Base-by-base conservation (phyloP, 2,329 filamentous ascomycete genomes). In the Neofusicoccum cordaticola region DNA sequence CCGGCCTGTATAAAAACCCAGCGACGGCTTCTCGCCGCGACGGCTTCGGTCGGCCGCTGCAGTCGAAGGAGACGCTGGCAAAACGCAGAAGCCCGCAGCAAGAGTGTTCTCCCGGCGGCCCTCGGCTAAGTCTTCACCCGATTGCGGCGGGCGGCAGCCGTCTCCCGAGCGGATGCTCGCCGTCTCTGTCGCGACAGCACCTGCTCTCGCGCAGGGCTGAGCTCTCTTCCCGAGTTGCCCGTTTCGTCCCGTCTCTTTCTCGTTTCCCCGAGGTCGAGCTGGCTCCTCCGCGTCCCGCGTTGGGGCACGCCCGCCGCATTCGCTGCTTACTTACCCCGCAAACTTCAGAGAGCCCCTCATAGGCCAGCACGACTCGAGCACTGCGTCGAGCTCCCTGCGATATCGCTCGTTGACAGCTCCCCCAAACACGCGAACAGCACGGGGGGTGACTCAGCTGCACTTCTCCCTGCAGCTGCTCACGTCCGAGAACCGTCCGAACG, bases 91-190 rank as follows among this genome's bases (percentile, higher is more conserved):
- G 6, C n/a, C 7, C 22, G 27, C 53, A 31, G 56, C 42, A 13
- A 60, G 31, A 60, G 56, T 45, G 19, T 58, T 58, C 53, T 44
- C 53, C 53, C 53, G 53, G 53, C 53, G 52, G 5, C n/a, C 56
- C 41, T 58, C 53, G 53, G 53, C 53, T 58, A 58, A 60, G 56
- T 47, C 56, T 60, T 60, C 56, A 19, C 56, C 56, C 56, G 56
- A 47, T 17, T 57, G 52, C 52, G 52, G 52, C 5, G 34, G 35
- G 37, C 51, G 31, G 53, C 53, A 58, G 9, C 53, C 53, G 53
- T 15, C 12, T 17, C 56, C 56, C 42, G 42, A 39, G n/a, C 56
- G 27, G 41, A 60, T 60, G 27, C 27, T 31, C 22, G 22, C 22
- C 22, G 22, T 22, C 22, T 22, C 19, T 22, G 22, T 22, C 22